phyloP scores from a whole-genome alignment of 164 flowering plant species.

The Tetracentron sinense region DNA sequence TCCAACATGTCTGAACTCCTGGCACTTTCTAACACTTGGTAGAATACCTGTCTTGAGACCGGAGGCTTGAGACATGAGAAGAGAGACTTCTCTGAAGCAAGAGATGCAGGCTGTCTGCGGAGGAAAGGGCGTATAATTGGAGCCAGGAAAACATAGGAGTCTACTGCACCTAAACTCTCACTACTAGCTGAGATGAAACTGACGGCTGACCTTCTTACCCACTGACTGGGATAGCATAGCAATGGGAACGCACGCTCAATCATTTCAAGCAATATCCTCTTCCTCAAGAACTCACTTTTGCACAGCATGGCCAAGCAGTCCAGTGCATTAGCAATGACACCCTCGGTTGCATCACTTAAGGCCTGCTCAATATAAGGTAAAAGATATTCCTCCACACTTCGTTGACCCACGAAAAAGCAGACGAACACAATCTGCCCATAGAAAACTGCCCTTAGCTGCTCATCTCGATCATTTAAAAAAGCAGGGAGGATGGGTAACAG shows the following conservation, averaged over 20 bases:
- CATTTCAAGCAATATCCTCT: constrained; percentile 82
- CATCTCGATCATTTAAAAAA: constrained; percentile 92
- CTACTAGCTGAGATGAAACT: constrained; percentile 82
- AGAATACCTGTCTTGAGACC: constrained; percentile 62
- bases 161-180: constrained; percentile 82
- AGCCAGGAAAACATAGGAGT: constrained; percentile 85
- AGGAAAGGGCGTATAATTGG: constrained; percentile 84
- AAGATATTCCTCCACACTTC: constrained; percentile 98
- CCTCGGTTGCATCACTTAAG: constrained; percentile 75
- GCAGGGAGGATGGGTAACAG: constrained; percentile 93
- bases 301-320: constrained; percentile 86
- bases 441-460: constrained; percentile 83
- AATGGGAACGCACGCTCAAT: constrained; percentile 79
- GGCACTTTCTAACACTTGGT: constrained; percentile 68
- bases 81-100: constrained; percentile 73
- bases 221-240: constrained; percentile 83
- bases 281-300: constrained; percentile 67
- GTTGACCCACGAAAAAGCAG: constrained; percentile 91
- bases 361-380: constrained; percentile 97
- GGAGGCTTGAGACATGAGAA: constrained; percentile 86
- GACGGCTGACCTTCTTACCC: constrained; percentile 88
- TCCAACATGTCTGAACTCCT: constrained; percentile 92
- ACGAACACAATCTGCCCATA: constrained; percentile 82
- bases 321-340: constrained; percentile 86
- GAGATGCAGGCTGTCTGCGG: constrained; percentile 81